These are phyloP conservation scores for Clathrospora elynae DNA, from an alignment of 2,329 filamentous ascomycete genomes.

Conservation along the genomic window DNA sequence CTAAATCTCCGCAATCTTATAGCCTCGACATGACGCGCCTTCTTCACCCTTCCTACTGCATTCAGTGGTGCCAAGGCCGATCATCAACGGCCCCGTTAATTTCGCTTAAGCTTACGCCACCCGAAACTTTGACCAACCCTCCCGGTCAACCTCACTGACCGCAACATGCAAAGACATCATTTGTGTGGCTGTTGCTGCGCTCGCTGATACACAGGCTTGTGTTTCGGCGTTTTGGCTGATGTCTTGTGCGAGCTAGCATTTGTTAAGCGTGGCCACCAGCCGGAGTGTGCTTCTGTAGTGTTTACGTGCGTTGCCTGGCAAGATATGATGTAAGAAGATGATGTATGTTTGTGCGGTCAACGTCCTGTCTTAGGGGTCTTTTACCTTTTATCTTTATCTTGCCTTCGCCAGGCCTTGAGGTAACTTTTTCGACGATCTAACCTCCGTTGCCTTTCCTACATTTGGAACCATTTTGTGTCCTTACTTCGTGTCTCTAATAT, in stretches of 20 bases:
- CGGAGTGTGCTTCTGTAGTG: constrained; percentile 22
- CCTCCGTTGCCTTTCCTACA: background rate
- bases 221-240: constrained; percentile 15
- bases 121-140: constrained; percentile 9
- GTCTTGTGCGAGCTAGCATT: constrained; percentile 11
- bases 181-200: constrained; percentile 7
- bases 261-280: constrained; percentile 15
- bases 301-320: constrained; percentile 11
- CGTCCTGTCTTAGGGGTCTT: constrained; percentile 3
- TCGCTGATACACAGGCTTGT: constrained; percentile 5
- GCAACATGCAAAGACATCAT: constrained; percentile 9
- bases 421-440: background rate
- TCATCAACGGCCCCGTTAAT: constrained; percentile 18
- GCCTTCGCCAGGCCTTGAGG: constrained; percentile 4
- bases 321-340: constrained; percentile 2
- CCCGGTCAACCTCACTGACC: constrained; percentile 5
- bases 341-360: constrained; percentile 5
- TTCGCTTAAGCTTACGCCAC: constrained; percentile 18
- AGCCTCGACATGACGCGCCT: constrained; percentile 6
- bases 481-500: no score
- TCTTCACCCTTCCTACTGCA: constrained; percentile 7
- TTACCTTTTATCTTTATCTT: background rate
- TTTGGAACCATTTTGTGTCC: no score
- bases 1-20: constrained; percentile 10
- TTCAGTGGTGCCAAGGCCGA: constrained; percentile 17